phyloP scores from a whole-genome alignment of 768 basidiomycete species.

The Hortiboletus campestris region DNA sequence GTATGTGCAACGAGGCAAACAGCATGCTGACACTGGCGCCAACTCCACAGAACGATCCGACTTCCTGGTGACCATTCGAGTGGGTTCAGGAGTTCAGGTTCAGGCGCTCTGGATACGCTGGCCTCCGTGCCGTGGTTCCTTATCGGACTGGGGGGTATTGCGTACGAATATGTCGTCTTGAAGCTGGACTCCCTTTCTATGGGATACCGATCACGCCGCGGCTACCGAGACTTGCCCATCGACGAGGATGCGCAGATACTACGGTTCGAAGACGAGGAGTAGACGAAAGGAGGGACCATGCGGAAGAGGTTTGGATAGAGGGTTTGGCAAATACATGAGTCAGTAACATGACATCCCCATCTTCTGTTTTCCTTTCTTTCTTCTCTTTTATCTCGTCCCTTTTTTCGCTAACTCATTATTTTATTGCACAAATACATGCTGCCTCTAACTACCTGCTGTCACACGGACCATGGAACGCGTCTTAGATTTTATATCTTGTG shows the following conservation, averaged over 20 bases:
- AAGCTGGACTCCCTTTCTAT: conserved; percentile 39
- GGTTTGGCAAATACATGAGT: no score
- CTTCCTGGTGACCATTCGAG: conserved; percentile 52
- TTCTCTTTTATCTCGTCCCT: neutral
- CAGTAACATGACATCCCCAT: neutral
- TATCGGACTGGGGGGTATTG: conserved; percentile 72
- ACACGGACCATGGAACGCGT: no score
- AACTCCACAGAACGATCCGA: conserved; percentile 61
- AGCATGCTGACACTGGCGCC: conserved; percentile 4
- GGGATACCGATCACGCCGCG: conserved; percentile 50
- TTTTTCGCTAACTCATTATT: neutral
- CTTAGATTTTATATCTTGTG: no score
- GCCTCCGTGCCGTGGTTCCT: conserved; percentile 91
- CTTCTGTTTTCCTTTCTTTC: neutral
- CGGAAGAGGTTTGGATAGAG: neutral
- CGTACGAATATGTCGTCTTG: conserved; percentile 61
- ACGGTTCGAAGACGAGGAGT: conserved; percentile 78
- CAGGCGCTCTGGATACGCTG: conserved; percentile 62
- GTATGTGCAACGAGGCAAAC: neutral
- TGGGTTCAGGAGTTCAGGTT: conserved; percentile 37
- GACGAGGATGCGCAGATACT: conserved; percentile 89
- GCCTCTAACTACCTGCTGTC: neutral
- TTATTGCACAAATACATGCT: neutral
- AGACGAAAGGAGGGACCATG: neutral
- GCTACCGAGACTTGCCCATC: conserved; percentile 75